phyloP scores from a whole-genome alignment of 1,284 basidiomycete species.

The Leccinum fuscescens region DNA sequence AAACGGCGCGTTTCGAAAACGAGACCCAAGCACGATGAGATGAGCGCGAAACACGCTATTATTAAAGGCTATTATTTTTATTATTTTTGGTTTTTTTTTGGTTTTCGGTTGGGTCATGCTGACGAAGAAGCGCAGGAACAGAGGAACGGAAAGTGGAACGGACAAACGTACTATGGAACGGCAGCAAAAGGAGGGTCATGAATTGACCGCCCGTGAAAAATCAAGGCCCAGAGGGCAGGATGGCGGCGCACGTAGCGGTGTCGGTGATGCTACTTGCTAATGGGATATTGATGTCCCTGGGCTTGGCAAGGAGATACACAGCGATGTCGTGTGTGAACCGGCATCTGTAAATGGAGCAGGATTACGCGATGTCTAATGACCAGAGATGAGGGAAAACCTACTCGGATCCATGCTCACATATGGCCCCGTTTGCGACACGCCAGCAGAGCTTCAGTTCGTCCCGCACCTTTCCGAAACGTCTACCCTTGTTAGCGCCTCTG shows the following conservation, averaged over 20 bases:
- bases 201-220: too few relatives aligned
- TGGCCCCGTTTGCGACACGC: constrained; percentile 60
- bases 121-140: too few relatives aligned
- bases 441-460: constrained; percentile 79
- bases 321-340: constrained; percentile 79
- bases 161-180: too few relatives aligned
- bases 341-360: constrained; percentile 50
- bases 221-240: too few relatives aligned
- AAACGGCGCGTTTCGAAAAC: too few relatives aligned
- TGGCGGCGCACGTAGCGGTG: constrained; percentile 20
- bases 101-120: too few relatives aligned
- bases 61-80: too few relatives aligned
- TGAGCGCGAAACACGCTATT: too few relatives aligned
- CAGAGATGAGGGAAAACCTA: constrained; percentile 35
- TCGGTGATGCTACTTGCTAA: constrained; percentile 40
- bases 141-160: too few relatives aligned
- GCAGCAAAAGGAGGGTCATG: too few relatives aligned
- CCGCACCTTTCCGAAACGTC: constrained; percentile 67
- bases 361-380: background rate
- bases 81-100: too few relatives aligned
- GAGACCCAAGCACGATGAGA: too few relatives aligned
- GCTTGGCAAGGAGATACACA: constrained; percentile 76
- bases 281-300: constrained; percentile 68
- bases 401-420: constrained; percentile 66
- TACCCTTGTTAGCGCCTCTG: constrained; percentile 76